Evolutionary conservation across 2,329 filamentous ascomycete species (phyloP).

Genomic region (Knufia petricola): DNA sequence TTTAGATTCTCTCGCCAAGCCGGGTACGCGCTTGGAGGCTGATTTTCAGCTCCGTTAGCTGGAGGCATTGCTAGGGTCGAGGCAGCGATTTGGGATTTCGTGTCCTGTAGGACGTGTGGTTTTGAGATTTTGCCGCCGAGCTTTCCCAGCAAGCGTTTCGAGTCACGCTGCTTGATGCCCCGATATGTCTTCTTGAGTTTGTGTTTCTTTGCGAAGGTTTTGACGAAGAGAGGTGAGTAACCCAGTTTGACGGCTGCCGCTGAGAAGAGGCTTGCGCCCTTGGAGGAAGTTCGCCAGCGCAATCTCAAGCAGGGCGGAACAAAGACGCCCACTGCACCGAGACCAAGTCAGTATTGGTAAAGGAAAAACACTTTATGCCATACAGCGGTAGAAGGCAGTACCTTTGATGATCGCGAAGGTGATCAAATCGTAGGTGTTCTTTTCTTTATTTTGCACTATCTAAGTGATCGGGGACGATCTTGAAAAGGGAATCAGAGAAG

Average conservation of each 20-base stretch:
- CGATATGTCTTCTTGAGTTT: slow-evolving; percentile 36
- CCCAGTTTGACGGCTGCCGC: slow-evolving; percentile 47
- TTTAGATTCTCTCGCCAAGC: slow-evolving; percentile 76
- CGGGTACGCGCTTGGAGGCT: slow-evolving; percentile 28
- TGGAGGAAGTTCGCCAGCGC: neutral
- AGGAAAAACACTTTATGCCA: neutral
- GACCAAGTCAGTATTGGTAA: slow-evolving; percentile 1
- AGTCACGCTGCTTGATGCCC: slow-evolving; percentile 35
- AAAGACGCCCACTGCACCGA: neutral
- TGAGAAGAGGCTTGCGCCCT: slow-evolving; percentile 4
- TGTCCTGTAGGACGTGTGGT: slow-evolving; percentile 18
- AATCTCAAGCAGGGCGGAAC: neutral
- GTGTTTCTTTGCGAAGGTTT: slow-evolving; percentile 43
- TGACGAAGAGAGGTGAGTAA: slow-evolving; percentile 61
- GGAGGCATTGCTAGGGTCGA: slow-evolving; percentile 28
- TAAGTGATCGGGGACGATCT: slow-evolving; percentile 11
- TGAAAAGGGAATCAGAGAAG: slow-evolving; percentile 14
- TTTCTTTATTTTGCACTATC: slow-evolving; percentile 13
- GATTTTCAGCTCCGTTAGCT: slow-evolving; percentile 34
- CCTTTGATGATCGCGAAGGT: slow-evolving; percentile 5
- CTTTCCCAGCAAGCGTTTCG: slow-evolving; percentile 24
- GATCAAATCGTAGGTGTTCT: slow-evolving; percentile 9
- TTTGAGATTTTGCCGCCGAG: slow-evolving; percentile 23
- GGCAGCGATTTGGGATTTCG: slow-evolving; percentile 26
- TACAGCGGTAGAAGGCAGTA: slow-evolving; percentile 2